A percentile compares a stretch with the other conserved stretches of the same genome.
Conservation (phyloP, 345 rosid species). For the Cardamine resedifolia region DNA sequence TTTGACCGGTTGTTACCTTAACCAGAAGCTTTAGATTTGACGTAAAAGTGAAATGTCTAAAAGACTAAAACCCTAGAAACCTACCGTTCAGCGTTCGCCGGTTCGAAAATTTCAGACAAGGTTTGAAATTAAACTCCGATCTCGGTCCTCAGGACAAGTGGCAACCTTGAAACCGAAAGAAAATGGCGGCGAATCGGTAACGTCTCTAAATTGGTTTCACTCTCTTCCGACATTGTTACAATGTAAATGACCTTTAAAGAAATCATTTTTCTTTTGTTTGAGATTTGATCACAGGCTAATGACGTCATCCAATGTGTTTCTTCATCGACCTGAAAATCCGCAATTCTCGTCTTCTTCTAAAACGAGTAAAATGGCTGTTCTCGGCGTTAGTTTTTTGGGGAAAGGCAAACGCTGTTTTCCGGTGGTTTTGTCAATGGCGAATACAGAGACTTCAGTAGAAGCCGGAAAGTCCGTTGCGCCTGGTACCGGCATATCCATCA, state of each 20-base stretch:
- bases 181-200: constrained; percentile 35
- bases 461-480: constrained; percentile 19
- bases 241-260: not conserved
- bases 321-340: not conserved
- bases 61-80: constrained; percentile 24
- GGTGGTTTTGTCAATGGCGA: constrained; percentile 40
- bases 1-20: not conserved
- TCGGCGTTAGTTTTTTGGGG: not conserved
- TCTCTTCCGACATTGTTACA: not conserved
- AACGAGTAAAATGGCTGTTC: constrained; percentile 8
- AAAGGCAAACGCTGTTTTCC: constrained; percentile 13
- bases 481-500: constrained; percentile 39
- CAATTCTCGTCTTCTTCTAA: constrained; percentile 2
- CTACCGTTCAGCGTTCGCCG: constrained; percentile 14
- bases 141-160: not conserved
- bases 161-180: not conserved
- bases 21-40: not conserved
- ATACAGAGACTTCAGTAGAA: constrained; percentile 17
- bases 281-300: constrained; percentile 33
- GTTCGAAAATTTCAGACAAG: not conserved
- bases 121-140: not conserved
- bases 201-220: not conserved
- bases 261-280: not conserved
- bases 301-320: constrained; percentile 24
- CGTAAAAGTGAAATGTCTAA: not conserved